phyloP scores from a whole-genome alignment of 768 basidiomycete species.

The Suillus brevipes region DNA sequence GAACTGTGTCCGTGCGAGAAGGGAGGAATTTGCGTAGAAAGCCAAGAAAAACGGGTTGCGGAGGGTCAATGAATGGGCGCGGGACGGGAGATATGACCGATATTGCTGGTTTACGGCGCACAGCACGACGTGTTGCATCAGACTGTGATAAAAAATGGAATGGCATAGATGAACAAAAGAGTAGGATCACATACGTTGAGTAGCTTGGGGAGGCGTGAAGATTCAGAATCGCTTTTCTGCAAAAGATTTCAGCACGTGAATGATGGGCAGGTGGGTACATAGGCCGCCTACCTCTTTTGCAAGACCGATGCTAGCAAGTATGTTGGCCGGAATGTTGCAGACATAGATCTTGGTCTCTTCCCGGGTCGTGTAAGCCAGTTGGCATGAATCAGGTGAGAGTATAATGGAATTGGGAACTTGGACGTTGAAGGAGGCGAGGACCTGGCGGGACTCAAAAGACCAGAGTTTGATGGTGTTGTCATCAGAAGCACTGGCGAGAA shows the following conservation, averaged over 20 bases:
- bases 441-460: background rate
- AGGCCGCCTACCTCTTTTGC: background rate
- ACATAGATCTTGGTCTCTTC: background rate
- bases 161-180: background rate
- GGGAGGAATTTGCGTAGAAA: background rate
- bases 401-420: rapidly evolving
- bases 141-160: background rate
- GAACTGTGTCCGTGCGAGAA: background rate
- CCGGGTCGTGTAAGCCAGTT: background rate
- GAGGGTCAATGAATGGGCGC: background rate
- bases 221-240: background rate
- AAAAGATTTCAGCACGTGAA: background rate
- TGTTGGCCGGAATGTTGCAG: background rate
- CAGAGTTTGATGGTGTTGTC: background rate
- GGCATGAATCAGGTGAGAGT: background rate
- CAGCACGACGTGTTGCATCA: background rate
- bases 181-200: background rate
- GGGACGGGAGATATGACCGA: background rate
- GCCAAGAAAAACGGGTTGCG: background rate
- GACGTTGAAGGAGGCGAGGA: background rate
- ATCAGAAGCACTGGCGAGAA: background rate
- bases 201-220: background rate
- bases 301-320: background rate
- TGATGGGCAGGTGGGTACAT: background rate
- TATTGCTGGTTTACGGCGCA: background rate